Base-by-base conservation (phyloP, 306 rosid species). In the Crataegus laevigata region DNA sequence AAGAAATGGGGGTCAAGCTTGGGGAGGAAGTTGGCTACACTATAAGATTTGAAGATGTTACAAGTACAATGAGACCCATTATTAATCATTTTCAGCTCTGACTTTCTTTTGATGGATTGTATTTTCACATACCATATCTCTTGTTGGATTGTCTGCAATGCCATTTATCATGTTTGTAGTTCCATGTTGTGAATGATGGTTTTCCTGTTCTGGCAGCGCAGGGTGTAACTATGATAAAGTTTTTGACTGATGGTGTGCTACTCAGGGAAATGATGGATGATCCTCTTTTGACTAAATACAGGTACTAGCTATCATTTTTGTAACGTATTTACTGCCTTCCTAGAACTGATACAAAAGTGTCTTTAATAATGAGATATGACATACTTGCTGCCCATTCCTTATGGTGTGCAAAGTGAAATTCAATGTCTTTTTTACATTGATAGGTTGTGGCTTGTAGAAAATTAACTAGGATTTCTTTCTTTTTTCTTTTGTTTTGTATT, bases 241-340 rank as follows among this genome's bases (percentile, higher is more conserved):
- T 94, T 84, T 89, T 94, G 58, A 94, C 98, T 0, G 98, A 94
- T 36, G 98, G 97, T 29, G 96, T 94, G 66, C 85, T 94, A 36
- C 81, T 94, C 11, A 88, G 97, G 86, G 98, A 94, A 81, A 94
- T 94, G 98, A 94, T 94, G 98, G 91, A 90, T 6, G 98, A 94
- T 80, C 98, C 98, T 77, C 97, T 94, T 80, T 84, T 94, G 86
- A 94, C 98, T 54, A 94, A 94, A 84, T 94, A 94, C 75, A 94
- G 97, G 97, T 94, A 86, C 50, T 75, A 18, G 50, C 67, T 71
- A 5, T 21, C 66, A 47, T 11, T 40, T 62, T 54, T 6, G 32
- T 36, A 64, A 55, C 21, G 57, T 24, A 36, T 66, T 3, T 32
- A 13, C 34, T 62, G 30, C 29, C 36, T 28, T 45, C 17, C 71